Evolutionary conservation across 192 early-diverging fungal genomes (phyloP).

Genomic region (Funneliformis geosporum): DNA sequence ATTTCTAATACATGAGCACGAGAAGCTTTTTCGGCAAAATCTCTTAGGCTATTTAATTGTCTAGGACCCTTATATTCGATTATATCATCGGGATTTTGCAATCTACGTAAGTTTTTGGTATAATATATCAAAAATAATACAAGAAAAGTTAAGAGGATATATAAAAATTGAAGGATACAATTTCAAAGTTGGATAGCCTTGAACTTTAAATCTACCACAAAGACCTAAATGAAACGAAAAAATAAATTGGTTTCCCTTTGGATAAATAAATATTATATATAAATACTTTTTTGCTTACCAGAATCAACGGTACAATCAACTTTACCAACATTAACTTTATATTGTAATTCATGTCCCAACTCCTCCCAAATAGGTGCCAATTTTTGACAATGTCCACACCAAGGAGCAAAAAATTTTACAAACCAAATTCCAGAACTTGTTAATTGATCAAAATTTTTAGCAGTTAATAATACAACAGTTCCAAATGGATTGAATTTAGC

Average conservation of each 20-base stretch:
- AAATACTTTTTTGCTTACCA: slow-evolving; percentile 23
- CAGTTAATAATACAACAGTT: slow-evolving; percentile 56
- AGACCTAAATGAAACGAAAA: slow-evolving; percentile 36
- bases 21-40: slow-evolving; percentile 56
- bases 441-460: slow-evolving; percentile 51
- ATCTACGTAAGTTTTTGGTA: slow-evolving; percentile 42
- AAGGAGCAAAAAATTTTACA: slow-evolving; percentile 87
- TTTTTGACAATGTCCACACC: slow-evolving; percentile 86
- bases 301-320: slow-evolving; percentile 79
- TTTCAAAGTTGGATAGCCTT: slow-evolving; percentile 87
- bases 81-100: slow-evolving; percentile 37
- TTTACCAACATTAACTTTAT: slow-evolving; percentile 77
- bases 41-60: slow-evolving; percentile 49
- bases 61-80: slow-evolving; percentile 50
- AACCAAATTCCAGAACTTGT: slow-evolving; percentile 76
- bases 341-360: slow-evolving; percentile 61
- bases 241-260: neutral
- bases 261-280: neutral
- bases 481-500: slow-evolving; percentile 53
- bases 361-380: slow-evolving; percentile 80
- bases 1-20: slow-evolving; percentile 36
- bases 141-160: neutral
- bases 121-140: neutral
- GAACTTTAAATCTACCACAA: slow-evolving; percentile 67
- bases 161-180: slow-evolving; percentile 47